phyloP scores from a whole-genome alignment of 768 basidiomycete species.

The Chlorophyllum brunneum region DNA sequence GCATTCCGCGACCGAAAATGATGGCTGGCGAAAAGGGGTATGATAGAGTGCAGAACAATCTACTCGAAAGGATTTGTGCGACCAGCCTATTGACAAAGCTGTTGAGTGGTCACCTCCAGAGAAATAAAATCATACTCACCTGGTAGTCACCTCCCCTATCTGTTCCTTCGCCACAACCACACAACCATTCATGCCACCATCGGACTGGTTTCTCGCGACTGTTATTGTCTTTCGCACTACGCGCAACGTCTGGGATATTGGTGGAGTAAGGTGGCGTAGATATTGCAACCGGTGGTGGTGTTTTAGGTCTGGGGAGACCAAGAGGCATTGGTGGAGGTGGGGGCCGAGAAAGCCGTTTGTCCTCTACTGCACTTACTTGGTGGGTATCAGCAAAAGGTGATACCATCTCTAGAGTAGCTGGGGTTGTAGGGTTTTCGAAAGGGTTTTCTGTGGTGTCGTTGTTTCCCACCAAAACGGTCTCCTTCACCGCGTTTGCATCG shows the following conservation, averaged over 20 bases:
- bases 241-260: conserved; percentile 16
- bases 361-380: conserved; percentile 14
- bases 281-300: conserved; percentile 34
- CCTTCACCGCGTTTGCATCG: not conserved
- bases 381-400: conserved; percentile 50
- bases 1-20: not conserved
- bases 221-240: conserved; percentile 17
- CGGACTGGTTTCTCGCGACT: conserved; percentile 36
- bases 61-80: conserved; percentile 66
- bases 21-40: not conserved
- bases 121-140: conserved; percentile 32
- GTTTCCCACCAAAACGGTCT: not conserved
- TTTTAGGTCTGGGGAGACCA: conserved; percentile 47
- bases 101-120: not conserved
- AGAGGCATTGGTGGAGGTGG: conserved; percentile 54
- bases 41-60: conserved; percentile 2
- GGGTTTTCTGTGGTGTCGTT: conserved; percentile 4
- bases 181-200: conserved; percentile 89
- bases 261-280: conserved; percentile 21
- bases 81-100: conserved; percentile 48
- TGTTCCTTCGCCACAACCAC: conserved; percentile 73
- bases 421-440: conserved; percentile 8
- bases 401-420: conserved; percentile 21
- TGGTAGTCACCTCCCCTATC: conserved; percentile 72
- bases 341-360: conserved; percentile 15